Percentiles rank a stretch among this genome's conserved stretches.
phyloP scores from a whole-genome alignment of 352 stramenopile genomes.

The Achlya hypogyna region DNA sequence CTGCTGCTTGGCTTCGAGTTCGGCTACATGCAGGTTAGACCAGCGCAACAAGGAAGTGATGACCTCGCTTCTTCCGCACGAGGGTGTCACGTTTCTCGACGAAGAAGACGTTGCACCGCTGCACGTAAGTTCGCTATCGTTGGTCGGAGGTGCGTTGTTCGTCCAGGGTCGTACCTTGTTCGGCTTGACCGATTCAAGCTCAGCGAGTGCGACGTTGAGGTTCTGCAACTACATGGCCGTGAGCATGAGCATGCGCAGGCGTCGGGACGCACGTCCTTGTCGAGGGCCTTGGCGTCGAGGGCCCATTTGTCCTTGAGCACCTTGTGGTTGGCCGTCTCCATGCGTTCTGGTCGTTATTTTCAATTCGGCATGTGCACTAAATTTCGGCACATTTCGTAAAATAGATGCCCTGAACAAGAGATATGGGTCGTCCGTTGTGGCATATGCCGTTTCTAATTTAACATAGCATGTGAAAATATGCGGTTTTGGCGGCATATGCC shows the following conservation, averaged over 20 bases:
- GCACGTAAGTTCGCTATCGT: conserved; percentile 50
- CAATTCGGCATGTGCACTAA: not conserved
- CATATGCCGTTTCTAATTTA: too few species aligned
- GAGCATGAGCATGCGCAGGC: not conserved
- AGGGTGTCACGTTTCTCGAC: conserved; percentile 56
- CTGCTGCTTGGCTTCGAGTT: conserved; percentile 56
- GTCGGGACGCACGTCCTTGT: not conserved
- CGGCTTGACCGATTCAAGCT: conserved; percentile 56
- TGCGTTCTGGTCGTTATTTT: not conserved
- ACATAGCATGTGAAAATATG: too few species aligned
- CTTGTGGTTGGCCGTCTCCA: not conserved
- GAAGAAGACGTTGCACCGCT: conserved; percentile 67
- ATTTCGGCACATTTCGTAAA: too few species aligned
- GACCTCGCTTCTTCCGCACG: conserved; percentile 56
- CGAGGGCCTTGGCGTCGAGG: conserved; percentile 10
- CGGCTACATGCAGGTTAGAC: conserved; percentile 26
- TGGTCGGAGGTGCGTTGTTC: not conserved
- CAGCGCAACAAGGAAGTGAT: not conserved
- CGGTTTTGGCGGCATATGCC: too few species aligned
- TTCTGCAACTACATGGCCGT: conserved; percentile 48
- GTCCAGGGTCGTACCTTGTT: conserved; percentile 39
- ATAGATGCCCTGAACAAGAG: too few species aligned
- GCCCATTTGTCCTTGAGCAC: conserved; percentile 4
- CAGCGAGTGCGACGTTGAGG: conserved; percentile 58
- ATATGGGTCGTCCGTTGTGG: too few species aligned